Base-by-base conservation (phyloP, 1,139 yeast genomes). In the Blastobotrys ciferrii region DNA sequence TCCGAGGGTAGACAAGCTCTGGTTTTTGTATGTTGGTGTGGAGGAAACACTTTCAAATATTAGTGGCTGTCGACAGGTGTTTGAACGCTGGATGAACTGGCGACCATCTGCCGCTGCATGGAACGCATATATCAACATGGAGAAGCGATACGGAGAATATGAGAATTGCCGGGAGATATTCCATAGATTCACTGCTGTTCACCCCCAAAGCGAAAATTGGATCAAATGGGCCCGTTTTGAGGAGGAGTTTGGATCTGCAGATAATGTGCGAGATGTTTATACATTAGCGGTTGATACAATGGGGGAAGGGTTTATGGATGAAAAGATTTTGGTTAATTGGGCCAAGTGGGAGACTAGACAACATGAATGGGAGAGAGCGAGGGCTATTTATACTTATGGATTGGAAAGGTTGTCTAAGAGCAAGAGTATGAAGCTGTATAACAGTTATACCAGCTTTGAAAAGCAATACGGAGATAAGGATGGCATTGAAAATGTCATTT, bases 11-110 rank as follows among this genome's bases (percentile, higher is more conserved):
- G 92, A 84, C 58, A 91, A 91, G 64, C 69, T 92, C 28, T 92
- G 98, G 98, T 87, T 79, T 60, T 75, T 84, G 51, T 69, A 67
- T 52, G 83, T 87, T 3, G 82, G 85, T 38, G 78, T 92, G 13
- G 98, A 89, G 65, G 98, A 91, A 65, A 76, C 85, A 1, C 67
- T 89, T 41, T 82, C 81, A 42, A 82, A 87, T 61, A 70, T 80
- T 47, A 67, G 72, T 9, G 82, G 82, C 32, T 84, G 85, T 6
- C 67, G 96, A 48, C 69, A 70, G 12, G 73, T 91, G 4, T 91
- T 85, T 67, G 82, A 83, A 53, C 73, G 86, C 52, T 92, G 98
- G 98, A 69, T 87, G 53, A 69, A 73, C 17, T 87, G 96, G 89
- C 57, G 57, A 13, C 71, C 73, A 0, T 76, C 75, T 12, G 70